Percentiles rank a stretch among this genome's conserved stretches.
Evolutionary conservation across 495 filamentous ascomycete genomes (phyloP).

Genomic region (Massariosphaeria phaeospora): DNA sequence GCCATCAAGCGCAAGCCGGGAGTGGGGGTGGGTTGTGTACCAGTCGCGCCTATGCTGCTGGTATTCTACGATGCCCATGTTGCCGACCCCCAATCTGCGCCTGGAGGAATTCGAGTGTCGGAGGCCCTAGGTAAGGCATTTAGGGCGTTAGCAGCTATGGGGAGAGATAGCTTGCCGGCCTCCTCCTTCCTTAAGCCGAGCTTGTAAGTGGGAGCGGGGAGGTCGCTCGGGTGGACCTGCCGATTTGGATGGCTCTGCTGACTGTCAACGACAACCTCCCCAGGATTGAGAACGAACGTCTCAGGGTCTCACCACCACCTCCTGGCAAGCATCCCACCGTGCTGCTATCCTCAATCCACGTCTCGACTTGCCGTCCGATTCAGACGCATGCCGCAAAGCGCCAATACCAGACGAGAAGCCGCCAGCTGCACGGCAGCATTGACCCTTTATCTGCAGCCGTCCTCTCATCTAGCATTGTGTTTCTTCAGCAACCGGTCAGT

Average conservation of each 20-base stretch:
- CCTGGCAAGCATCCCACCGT: too few species aligned
- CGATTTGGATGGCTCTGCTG: too few species aligned
- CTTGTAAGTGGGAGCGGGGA: too few species aligned
- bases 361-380: neutral
- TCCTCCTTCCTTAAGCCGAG: too few species aligned
- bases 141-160: too few species aligned
- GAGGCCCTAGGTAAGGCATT: neutral
- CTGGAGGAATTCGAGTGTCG: neutral
- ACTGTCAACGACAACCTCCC: too few species aligned
- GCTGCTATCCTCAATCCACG: too few species aligned
- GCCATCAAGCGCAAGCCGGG: neutral
- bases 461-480: constrained; percentile 20
- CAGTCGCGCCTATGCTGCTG: constrained; percentile 57
- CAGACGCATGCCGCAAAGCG: neutral
- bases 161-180: too few species aligned
- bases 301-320: too few species aligned
- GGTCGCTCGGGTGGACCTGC: constrained; percentile 31
- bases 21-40: constrained; percentile 38
- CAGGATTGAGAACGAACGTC: too few species aligned
- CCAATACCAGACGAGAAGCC: constrained; percentile 1
- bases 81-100: constrained; percentile 28
- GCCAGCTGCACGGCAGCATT: constrained; percentile 15
- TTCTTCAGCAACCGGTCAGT: constrained; percentile 25
- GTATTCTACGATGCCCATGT: constrained; percentile 55
- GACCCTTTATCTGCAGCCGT: constrained; percentile 9